phyloP scores from a whole-genome alignment of 192 early-diverging fungal genomes.

The Backusella macrospora region DNA sequence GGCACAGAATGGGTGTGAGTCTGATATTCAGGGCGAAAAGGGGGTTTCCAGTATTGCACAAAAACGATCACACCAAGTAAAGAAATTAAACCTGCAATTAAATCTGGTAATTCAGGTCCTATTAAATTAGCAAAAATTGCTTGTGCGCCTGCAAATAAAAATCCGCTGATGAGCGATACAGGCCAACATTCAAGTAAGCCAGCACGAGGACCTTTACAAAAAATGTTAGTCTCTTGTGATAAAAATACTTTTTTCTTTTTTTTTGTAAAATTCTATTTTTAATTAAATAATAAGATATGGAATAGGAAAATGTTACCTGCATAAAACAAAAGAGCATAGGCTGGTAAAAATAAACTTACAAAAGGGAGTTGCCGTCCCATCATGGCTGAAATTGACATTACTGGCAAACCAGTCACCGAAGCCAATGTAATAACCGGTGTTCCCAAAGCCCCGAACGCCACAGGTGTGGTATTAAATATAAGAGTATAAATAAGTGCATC shows the following conservation, averaged over 20 bases:
- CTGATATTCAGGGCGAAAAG: conserved; percentile 36
- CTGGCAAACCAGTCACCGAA: conserved; percentile 27
- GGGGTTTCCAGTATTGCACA: conserved; percentile 43
- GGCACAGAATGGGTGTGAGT: neutral
- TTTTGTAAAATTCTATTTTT: neutral
- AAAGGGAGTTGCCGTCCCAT: conserved; percentile 40
- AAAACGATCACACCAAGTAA: conserved; percentile 30
- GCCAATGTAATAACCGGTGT: conserved; percentile 38
- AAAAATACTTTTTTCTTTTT: conserved; percentile 5
- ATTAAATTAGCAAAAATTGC: conserved; percentile 42
- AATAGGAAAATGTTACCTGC: conserved; percentile 19
- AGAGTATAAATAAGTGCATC: conserved; percentile 34
- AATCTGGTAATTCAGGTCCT: conserved; percentile 44
- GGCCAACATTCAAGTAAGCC: conserved; percentile 40
- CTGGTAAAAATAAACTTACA: conserved; percentile 37
- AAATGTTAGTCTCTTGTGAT: neutral
- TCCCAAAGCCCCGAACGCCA: conserved; percentile 37
- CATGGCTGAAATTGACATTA: conserved; percentile 31
- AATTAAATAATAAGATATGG: neutral
- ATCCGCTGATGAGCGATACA: conserved; percentile 18
- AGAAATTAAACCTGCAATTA: conserved; percentile 41
- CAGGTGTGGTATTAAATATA: conserved; percentile 38
- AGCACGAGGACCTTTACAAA: conserved; percentile 22
- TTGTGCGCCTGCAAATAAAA: conserved; percentile 42
- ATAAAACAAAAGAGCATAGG: conserved; percentile 36